Conservation (phyloP, 805 yeast genomes). For the Starmerella apicola region DNA sequence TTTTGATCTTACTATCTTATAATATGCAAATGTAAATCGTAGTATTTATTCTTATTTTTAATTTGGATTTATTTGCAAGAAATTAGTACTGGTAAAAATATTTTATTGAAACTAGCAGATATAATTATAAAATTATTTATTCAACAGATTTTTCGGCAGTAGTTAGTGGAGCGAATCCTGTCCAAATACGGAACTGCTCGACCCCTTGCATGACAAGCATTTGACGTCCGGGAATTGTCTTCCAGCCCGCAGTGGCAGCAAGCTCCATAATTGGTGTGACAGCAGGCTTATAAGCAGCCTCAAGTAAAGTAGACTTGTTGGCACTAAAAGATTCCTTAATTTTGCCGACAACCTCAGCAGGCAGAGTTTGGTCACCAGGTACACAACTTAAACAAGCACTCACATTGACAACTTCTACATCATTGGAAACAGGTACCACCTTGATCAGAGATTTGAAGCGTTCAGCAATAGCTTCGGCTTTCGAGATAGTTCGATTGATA, state of each 20-base stretch:
- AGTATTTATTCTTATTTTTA: background rate
- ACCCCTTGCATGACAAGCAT: slow-evolving; percentile 91
- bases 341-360: slow-evolving; percentile 5
- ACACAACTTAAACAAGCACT: slow-evolving; percentile 28
- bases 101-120: too few relatives aligned
- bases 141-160: slow-evolving; percentile 20
- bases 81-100: background rate
- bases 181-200: slow-evolving; percentile 72
- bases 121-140: background rate
- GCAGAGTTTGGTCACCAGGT: slow-evolving; percentile 18
- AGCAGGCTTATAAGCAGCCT: slow-evolving; percentile 89
- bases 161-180: slow-evolving; percentile 26
- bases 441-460: slow-evolving; percentile 39
- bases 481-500: slow-evolving; percentile 65
- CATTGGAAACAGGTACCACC: slow-evolving; percentile 42
- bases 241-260: slow-evolving; percentile 59
- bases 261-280: slow-evolving; percentile 75
- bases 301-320: slow-evolving; percentile 47
- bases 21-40: too few relatives aligned
- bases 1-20: too few relatives aligned
- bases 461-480: slow-evolving; percentile 44
- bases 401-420: slow-evolving; percentile 32
- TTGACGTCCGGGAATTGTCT: slow-evolving; percentile 78
- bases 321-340: slow-evolving; percentile 19
- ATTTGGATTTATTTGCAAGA: background rate